A percentile compares a stretch with the other conserved stretches of the same genome.
These are phyloP conservation scores for Cicer chorassanicum DNA, from an alignment of 306 rosid species.

Conservation along the genomic window DNA sequence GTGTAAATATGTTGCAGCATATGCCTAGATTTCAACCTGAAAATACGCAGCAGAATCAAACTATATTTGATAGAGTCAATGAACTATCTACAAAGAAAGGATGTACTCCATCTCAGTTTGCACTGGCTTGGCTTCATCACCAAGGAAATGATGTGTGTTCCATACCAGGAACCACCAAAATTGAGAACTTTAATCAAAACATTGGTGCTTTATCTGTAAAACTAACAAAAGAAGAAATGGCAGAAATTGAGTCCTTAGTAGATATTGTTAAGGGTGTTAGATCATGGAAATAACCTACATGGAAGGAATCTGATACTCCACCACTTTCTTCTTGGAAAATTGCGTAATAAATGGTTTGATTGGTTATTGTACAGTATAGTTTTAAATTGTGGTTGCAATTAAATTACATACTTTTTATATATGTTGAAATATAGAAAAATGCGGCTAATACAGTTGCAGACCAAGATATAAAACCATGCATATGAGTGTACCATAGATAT, in stretches of 20 bases:
- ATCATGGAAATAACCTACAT: slow-evolving; percentile 25
- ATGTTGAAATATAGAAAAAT: background rate
- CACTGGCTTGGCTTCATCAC: slow-evolving; percentile 75
- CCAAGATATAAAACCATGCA: background rate
- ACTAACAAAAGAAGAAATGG: slow-evolving; percentile 64
- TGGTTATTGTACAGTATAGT: background rate
- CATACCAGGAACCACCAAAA: slow-evolving; percentile 82
- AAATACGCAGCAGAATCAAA: slow-evolving; percentile 62
- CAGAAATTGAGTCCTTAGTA: slow-evolving; percentile 60
- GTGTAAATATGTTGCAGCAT: slow-evolving; percentile 32
- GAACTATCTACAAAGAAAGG: slow-evolving; percentile 66
- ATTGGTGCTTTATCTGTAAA: slow-evolving; percentile 65
- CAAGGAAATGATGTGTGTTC: slow-evolving; percentile 73
- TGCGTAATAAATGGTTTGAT: background rate
- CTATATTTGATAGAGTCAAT: slow-evolving; percentile 60
- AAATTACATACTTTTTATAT: background rate
- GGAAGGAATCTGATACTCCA: slow-evolving; percentile 63
- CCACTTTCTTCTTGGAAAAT: slow-evolving; percentile 65
- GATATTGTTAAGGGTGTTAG: slow-evolving; percentile 58
- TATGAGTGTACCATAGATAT: background rate
- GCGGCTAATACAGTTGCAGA: background rate
- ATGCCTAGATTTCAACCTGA: slow-evolving; percentile 63
- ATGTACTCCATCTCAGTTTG: slow-evolving; percentile 69
- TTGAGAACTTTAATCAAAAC: slow-evolving; percentile 63
- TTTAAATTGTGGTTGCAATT: background rate